phyloP scores from a whole-genome alignment of 2,329 filamentous ascomycete genomes.

The Penicillium expansum region DNA sequence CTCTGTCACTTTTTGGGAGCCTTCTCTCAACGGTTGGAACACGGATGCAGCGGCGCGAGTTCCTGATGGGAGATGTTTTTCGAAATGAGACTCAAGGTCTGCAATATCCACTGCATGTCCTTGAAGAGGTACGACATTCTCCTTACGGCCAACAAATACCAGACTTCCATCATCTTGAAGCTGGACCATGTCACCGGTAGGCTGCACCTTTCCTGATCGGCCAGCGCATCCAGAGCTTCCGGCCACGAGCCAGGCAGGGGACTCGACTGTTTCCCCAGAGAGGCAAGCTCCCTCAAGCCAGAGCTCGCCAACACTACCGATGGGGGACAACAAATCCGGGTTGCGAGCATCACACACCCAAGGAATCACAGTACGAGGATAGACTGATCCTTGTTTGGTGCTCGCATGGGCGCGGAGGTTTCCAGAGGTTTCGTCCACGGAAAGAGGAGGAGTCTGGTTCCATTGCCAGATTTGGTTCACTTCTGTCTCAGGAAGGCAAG shows the following conservation, averaged over 20 bases:
- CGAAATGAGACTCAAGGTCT: slow-evolving; percentile 42
- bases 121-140: slow-evolving; percentile 32
- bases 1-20: slow-evolving; percentile 14
- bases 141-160: slow-evolving; percentile 35
- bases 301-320: slow-evolving; percentile 40
- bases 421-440: slow-evolving; percentile 29
- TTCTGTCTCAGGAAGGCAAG: slow-evolving; percentile 38
- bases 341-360: slow-evolving; percentile 36
- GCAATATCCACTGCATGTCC: slow-evolving; percentile 42
- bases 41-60: slow-evolving; percentile 32
- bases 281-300: slow-evolving; percentile 43
- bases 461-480: slow-evolving; percentile 45
- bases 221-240: slow-evolving; percentile 35
- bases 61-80: slow-evolving; percentile 33
- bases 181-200: slow-evolving; percentile 35
- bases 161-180: slow-evolving; percentile 30
- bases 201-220: slow-evolving; percentile 30
- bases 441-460: slow-evolving; percentile 40
- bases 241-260: slow-evolving; percentile 29
- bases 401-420: slow-evolving; percentile 21
- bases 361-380: slow-evolving; percentile 33
- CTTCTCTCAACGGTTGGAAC: slow-evolving; percentile 18
- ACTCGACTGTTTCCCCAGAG: slow-evolving; percentile 22
- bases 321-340: slow-evolving; percentile 38
- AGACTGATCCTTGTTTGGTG: slow-evolving; percentile 27